Evolutionary conservation across 2,329 filamentous ascomycete genomes (phyloP).

Genomic region (Aspergillus clavatus): DNA sequence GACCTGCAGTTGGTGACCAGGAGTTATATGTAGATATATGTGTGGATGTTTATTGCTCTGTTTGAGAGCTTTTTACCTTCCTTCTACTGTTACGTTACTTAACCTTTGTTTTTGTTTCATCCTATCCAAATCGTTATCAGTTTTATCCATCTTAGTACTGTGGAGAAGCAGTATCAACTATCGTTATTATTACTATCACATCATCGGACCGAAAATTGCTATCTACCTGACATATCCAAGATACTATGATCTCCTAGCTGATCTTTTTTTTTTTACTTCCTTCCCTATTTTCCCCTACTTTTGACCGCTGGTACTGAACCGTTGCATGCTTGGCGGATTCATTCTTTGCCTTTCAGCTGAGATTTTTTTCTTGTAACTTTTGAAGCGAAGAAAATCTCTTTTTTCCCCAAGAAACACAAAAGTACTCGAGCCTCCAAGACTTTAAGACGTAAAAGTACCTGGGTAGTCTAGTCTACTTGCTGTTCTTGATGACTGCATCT

Average conservation of each 20-base stretch:
- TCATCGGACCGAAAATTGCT: no score
- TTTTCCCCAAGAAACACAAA: not conserved
- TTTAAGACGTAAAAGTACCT: not conserved
- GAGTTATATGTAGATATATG: not conserved
- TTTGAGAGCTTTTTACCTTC: not conserved
- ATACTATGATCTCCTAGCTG: no score
- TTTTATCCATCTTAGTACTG: no score
- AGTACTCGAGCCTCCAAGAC: not conserved
- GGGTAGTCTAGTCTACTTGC: not conserved
- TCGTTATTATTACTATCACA: no score
- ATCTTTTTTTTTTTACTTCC: no score
- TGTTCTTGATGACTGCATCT: slow-evolving; percentile 4
- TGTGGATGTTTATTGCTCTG: not conserved
- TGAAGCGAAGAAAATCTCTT: no score
- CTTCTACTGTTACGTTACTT: no score
- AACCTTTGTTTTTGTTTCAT: no score
- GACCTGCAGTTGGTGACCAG: not conserved
- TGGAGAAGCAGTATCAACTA: no score
- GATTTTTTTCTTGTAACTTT: not conserved
- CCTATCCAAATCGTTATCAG: no score
- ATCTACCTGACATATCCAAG: no score
- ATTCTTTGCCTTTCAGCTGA: not conserved
- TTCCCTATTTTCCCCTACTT: no score
- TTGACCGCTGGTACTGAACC: not conserved
- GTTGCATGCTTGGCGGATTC: slow-evolving; percentile 1